Evolutionary conservation across 2,329 filamentous ascomycete species (phyloP), one percentile per base, ranked within the genome.

Genomic region (Fusarium equiseti): DNA sequence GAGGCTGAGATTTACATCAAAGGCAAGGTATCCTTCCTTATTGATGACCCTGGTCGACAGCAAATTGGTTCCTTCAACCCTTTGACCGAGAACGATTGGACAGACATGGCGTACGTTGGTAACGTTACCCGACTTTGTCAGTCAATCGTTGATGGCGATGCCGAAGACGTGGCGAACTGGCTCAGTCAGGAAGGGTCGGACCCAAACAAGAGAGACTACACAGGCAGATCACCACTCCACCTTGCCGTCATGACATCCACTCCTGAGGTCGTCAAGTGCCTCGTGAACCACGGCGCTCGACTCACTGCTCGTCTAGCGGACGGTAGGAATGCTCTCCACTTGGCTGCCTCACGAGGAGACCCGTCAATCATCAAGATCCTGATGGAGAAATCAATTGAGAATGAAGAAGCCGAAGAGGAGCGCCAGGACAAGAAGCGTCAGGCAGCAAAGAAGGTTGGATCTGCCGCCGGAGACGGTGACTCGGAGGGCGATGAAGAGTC

Each of bases 91-190:
- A 86, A 93, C 53, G 93, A 96, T 76, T 97, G 93, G 92, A 96
- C 93, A 1, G 92, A 95, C 70, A 96, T 97, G 93, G 93, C 93
- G 1, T 97, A 97, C 71, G 86, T 97, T 38, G 92, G 93, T 13
- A 92, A 94, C 71, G 95, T 92, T 2, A 89, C 89, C 40, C 85
- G 87, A 18, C 84, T 97, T 3, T 97, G 92, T 75, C 91, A 94
- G 75, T 93, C 92, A 1, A 97, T 97, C 61, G 89, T 95, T 6
- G 90, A 94, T 72, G 84, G 87, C 3, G 90, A 97, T 77, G 72
- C 91, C 5, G 89, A 92, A 40, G 86, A 89, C 67, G 91, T 97
- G 5, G 79, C 88, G 72, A 88, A 90, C 70, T 97, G 92, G 90
- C 84, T 89, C 26, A 81, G 83, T 7, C 88, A 92, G 73, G 89